These are phyloP conservation scores for Anthostomella pinea DNA, from an alignment of 2,329 filamentous ascomycete species.

Conservation along the genomic window DNA sequence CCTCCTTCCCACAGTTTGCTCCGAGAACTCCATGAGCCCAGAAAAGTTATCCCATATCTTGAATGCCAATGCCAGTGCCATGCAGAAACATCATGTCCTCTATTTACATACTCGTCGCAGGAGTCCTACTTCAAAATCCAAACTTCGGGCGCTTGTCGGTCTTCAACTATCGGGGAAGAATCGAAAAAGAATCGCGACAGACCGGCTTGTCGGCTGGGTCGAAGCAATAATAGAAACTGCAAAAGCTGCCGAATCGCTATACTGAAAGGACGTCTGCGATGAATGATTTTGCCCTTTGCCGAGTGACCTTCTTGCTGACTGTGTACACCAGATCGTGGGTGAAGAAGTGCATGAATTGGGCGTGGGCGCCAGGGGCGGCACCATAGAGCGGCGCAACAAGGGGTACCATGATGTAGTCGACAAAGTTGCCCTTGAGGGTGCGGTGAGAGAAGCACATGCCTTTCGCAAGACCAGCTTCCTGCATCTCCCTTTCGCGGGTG, in stretches of 20 bases:
- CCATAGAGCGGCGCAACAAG: conserved; percentile 67
- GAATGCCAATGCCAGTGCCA: conserved; percentile 47
- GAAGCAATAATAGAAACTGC: conserved; percentile 18
- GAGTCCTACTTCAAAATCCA: conserved; percentile 34
- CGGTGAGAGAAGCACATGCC: conserved; percentile 65
- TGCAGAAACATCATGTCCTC: conserved; percentile 49
- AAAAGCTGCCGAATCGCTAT: conserved; percentile 28
- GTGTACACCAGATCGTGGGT: conserved; percentile 67
- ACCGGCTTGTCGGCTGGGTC: conserved; percentile 9
- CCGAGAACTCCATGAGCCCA: conserved; percentile 46
- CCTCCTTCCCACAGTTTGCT: conserved; percentile 40
- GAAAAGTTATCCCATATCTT: conserved; percentile 42
- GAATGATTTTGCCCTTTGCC: conserved; percentile 46
- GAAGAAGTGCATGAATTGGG: conserved; percentile 68
- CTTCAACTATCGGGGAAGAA: conserved; percentile 31
- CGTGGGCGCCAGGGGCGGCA: conserved; percentile 64
- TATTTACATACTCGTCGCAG: conserved; percentile 46
- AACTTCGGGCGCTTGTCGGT: conserved; percentile 28
- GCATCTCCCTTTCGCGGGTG: conserved; percentile 64
- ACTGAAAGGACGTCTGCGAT: conserved; percentile 45
- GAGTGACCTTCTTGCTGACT: conserved; percentile 66
- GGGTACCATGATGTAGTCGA: conserved; percentile 65
- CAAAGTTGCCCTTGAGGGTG: conserved; percentile 50
- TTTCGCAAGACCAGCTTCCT: conserved; percentile 59
- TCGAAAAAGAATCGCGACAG: conserved; percentile 24